Evolutionary conservation across 78 protist genomes (phyloP), one percentile per base, ranked within the genome.

Genomic region (Dictyostelium firmibasis): DNA sequence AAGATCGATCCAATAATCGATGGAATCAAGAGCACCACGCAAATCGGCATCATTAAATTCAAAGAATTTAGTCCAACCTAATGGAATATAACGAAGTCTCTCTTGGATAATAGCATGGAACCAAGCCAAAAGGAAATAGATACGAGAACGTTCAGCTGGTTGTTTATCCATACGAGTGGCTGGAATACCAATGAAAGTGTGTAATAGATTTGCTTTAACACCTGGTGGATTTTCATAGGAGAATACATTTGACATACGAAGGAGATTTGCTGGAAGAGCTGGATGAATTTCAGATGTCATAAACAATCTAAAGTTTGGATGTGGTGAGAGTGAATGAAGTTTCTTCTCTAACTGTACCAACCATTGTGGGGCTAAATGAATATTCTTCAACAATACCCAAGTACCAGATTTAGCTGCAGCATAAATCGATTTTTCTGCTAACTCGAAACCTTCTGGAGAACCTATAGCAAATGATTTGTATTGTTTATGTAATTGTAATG

Each of bases 381-480:
- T 98, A 95, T 99, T 99, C 97, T 98, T 99, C 47, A 99, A 97
- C 83, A 99, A 89, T 29, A 99, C 98, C 99, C 99, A 99, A 7
- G 85, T 47, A 47, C 99, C 99, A 18, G 67, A n/a, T 84, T 81
- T 86, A 50, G 98, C 85, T 9, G 99, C 99, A 0, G 69, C 81
- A 16, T 44, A 31, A 27, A 99, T 94, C 29, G 98, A 98, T 57
- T 91, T 88, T 57, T 98, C 99, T 2, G 99, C 99, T 47, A 38
- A 67, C 23, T 50, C 97, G 74, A 83, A 98, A 64, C 99, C 99
- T 91, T 99, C 99, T 50, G 97, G 97, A 0, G 98, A 93, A 25
- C 99, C 99, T 86, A 99, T 97, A 38, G 99, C 99, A n/a, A 98
- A 53, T 16, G 98, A 13, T 29, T 64, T 35, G 62, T 91, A 76